Conservation (phyloP, 345 rosid genomes). For the Hibiscus mutabilis region DNA sequence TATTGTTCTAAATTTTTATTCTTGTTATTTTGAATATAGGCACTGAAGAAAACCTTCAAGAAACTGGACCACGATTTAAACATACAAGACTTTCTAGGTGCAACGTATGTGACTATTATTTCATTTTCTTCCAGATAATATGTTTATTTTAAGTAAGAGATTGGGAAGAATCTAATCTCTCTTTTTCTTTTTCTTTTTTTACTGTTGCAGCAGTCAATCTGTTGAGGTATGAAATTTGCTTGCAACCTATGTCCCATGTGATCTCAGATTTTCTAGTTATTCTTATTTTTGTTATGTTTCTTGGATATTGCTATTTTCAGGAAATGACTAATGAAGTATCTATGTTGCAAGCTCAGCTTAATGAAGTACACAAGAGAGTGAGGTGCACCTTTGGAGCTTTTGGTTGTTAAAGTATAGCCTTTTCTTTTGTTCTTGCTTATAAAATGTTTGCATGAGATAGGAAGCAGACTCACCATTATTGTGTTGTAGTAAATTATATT, state of each 20-base stretch:
- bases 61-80: conserved; percentile 88
- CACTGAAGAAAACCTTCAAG: conserved; percentile 84
- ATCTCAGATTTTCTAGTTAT: conserved; percentile 7
- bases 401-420: conserved; percentile 11
- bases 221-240: conserved; percentile 46
- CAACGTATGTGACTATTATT: conserved; percentile 40
- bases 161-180: conserved; percentile 20
- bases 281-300: conserved; percentile 4
- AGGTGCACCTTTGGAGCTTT: conserved; percentile 45
- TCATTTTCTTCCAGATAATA: not conserved
- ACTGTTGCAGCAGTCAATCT: conserved; percentile 55
- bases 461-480: not conserved
- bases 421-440: conserved; percentile 4
- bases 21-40: conserved; percentile 41
- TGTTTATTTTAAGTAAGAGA: conserved; percentile 7
- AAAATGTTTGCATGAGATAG: conserved; percentile 5
- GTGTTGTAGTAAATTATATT: conserved; percentile 5
- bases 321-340: conserved; percentile 62
- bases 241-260: not conserved
- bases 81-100: conserved; percentile 71
- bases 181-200: not conserved
- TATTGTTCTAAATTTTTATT: conserved; percentile 14
- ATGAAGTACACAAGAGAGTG: conserved; percentile 62
- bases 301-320: conserved; percentile 34
- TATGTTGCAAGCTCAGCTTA: conserved; percentile 49